Evolutionary conservation across 2,329 filamentous ascomycete species (phyloP).

Genomic region (Paraconiothyrium brasiliense): DNA sequence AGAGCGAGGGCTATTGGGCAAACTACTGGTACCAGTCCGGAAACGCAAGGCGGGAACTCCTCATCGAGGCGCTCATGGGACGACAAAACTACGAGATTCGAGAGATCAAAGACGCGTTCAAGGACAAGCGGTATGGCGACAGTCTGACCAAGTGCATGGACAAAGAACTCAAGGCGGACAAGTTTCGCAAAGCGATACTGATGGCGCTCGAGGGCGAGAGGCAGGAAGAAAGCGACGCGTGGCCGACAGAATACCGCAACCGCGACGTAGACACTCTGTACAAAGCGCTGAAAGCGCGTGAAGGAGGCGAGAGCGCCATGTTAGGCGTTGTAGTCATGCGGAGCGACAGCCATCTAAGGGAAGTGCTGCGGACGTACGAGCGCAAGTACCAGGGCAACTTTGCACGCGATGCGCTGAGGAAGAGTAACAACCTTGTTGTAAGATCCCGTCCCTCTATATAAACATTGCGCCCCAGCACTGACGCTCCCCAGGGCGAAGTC

Average conservation of each 20-base stretch:
- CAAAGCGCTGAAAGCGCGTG: slow-evolving; percentile 72
- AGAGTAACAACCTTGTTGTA: slow-evolving; percentile 92
- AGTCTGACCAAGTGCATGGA: slow-evolving; percentile 86
- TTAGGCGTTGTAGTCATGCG: slow-evolving; percentile 82
- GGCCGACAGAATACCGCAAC: slow-evolving; percentile 64
- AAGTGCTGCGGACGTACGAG: slow-evolving; percentile 82
- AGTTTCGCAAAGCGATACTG: slow-evolving; percentile 90
- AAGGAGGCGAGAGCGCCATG: slow-evolving; percentile 88
- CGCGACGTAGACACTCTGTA: slow-evolving; percentile 78
- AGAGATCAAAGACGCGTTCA: slow-evolving; percentile 86
- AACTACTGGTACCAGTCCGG: slow-evolving; percentile 97
- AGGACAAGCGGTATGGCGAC: slow-evolving; percentile 90
- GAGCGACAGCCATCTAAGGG: slow-evolving; percentile 82
- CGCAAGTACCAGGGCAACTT: slow-evolving; percentile 80
- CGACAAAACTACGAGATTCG: slow-evolving; percentile 87
- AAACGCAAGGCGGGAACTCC: slow-evolving; percentile 82
- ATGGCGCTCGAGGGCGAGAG: slow-evolving; percentile 82
- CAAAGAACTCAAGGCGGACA: slow-evolving; percentile 91
- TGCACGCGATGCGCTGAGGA: slow-evolving; percentile 83
- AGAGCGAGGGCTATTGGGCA: slow-evolving; percentile 95
- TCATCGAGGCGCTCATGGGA: slow-evolving; percentile 94
- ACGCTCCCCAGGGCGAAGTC: slow-evolving; percentile 77
- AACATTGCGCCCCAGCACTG: not conserved
- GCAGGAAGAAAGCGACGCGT: slow-evolving; percentile 79
- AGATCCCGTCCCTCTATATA: slow-evolving; percentile 52